phyloP scores from a whole-genome alignment of 331 rosid genomes.

The Prunus yedoensis region DNA sequence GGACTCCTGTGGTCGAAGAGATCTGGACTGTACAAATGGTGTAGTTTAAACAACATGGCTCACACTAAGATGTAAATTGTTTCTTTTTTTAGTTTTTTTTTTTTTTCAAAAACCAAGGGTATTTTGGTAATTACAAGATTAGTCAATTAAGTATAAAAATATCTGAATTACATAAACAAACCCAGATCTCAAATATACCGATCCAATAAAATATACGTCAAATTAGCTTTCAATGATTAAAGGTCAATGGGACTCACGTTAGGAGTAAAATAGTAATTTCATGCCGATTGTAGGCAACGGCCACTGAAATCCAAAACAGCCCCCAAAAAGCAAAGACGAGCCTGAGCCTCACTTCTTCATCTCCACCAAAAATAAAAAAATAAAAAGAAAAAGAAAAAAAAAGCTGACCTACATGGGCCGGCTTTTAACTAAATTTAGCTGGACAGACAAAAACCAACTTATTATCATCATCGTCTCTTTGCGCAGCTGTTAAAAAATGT shows the following conservation, averaged over 20 bases:
- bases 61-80: neutral
- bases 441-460: slow-evolving; percentile 75
- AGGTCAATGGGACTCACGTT: slow-evolving; percentile 79
- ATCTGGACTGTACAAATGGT: too few relatives aligned
- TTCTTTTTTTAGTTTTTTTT: neutral
- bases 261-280: slow-evolving; percentile 51
- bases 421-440: slow-evolving; percentile 74
- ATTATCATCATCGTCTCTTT: slow-evolving; percentile 62
- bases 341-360: slow-evolving; percentile 19
- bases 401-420: slow-evolving; percentile 58
- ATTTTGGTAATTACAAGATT: slow-evolving; percentile 18
- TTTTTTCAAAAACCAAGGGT: neutral
- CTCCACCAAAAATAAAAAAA: neutral
- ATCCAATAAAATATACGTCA: slow-evolving; percentile 46
- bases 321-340: slow-evolving; percentile 28
- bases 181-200: slow-evolving; percentile 51
- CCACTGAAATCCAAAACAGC: slow-evolving; percentile 46
- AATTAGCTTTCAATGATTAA: slow-evolving; percentile 79
- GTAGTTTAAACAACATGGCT: too few relatives aligned
- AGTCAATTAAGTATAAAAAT: neutral
- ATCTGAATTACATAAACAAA: slow-evolving; percentile 40
- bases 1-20: too few relatives aligned
- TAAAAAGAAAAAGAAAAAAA: slow-evolving; percentile 3
- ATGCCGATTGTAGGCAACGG: slow-evolving; percentile 19
- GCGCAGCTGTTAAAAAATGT: slow-evolving; percentile 64